Evolutionary conservation across 2,329 filamentous ascomycete genomes (phyloP), one percentile per base, ranked within the genome.

Genomic region (Pseudogymnoascus pannorum): DNA sequence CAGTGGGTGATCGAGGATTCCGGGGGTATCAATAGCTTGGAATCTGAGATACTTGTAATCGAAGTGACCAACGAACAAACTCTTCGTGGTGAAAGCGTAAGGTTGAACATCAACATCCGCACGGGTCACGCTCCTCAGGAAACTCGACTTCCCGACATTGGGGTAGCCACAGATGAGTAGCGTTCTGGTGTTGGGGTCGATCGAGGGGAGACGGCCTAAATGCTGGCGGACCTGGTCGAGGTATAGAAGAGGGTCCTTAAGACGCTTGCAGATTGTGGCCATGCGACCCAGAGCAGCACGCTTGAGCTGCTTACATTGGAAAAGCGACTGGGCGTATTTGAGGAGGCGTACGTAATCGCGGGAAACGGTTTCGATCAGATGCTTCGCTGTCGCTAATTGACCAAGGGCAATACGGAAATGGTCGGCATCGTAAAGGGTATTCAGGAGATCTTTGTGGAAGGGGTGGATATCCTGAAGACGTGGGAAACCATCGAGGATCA

Each of bases 251-350:
- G 94, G 91, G 70, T 99, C 94, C 78, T 96, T 97, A 65, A 99
- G 80, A 66, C 92, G 87, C 80, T 92, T 94, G 78, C 91, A 91
- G 70, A 99, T 91, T 16, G 94, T 99, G 66, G 93, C 94, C 94
- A 99, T 97, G 73, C 94, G 92, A 81, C 94, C 94, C 60, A 99
- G 85, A 7, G 89, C 95, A 59, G 95, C 94, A 66, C 90, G 85
- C 86, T 99, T 99, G 71, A 99, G 86, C 80, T 97, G 92, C 79
- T 99, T 99, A 84, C 93, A 97, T 79, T 99, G 94, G 81, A 93
- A 99, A 66, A 99, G 83, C 71, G 87, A 95, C 80, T 96, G 92
- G 61, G 91, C 92, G 78, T 99, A 97, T 82, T 96, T 95, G 75
- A 96, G 84, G 51, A 99, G 84, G 67, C 94, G 91, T 65, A 99